These are phyloP conservation scores for Solanum bulbocastanum DNA, from an alignment of 257 asterid species.

Conservation along the genomic window DNA sequence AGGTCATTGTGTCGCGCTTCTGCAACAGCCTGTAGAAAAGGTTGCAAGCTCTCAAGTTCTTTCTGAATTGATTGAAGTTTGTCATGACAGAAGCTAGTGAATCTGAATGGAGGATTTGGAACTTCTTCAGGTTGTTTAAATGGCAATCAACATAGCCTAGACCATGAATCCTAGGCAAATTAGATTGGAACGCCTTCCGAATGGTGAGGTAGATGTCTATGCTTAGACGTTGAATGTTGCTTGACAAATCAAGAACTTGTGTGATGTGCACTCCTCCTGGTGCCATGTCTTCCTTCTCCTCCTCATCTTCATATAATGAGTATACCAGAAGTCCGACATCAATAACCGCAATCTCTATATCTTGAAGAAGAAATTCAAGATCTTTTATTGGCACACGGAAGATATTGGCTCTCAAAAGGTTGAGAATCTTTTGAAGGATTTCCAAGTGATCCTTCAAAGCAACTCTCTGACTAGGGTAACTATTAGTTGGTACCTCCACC, in stretches of 20 bases:
- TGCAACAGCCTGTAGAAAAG: background rate
- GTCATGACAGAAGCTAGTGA: background rate
- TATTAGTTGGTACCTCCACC: too few species aligned
- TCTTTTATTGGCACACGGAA: background rate
- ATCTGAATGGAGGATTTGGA: background rate
- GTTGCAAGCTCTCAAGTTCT: background rate
- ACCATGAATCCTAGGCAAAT: background rate
- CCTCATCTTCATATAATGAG: background rate
- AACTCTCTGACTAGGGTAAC: too few species aligned
- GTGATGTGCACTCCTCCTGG: background rate
- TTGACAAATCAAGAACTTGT: background rate
- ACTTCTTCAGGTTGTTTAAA: background rate
- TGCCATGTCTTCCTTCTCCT: background rate
- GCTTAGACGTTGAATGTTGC: background rate
- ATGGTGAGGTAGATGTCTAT: background rate
- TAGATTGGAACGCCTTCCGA: background rate
- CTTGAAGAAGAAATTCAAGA: background rate
- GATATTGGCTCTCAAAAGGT: too few species aligned
- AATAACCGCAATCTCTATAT: background rate
- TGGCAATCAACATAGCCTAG: background rate
- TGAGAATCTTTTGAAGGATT: too few species aligned
- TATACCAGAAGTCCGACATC: background rate
- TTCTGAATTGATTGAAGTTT: background rate
- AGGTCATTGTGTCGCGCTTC: background rate
- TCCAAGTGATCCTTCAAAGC: too few species aligned